Percentiles rank a stretch among this genome's conserved stretches.
These are phyloP conservation scores for Blumeriella jaapii DNA, from an alignment of 2,329 filamentous ascomycete species.

Conservation along the genomic window DNA sequence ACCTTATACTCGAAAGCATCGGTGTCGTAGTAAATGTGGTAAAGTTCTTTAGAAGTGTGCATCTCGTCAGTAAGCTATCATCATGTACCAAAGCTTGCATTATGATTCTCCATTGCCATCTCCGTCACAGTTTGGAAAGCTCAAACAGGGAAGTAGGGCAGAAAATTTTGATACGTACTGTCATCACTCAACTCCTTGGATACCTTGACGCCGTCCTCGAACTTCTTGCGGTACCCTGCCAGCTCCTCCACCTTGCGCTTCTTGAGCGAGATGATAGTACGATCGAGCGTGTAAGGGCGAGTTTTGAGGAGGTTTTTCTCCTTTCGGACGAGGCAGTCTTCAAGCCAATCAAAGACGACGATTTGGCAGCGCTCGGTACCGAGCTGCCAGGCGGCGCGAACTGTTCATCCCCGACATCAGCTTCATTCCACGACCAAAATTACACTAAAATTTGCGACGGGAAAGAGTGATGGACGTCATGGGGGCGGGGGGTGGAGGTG, in stretches of 20 bases:
- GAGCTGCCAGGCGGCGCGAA: slow-evolving; percentile 30
- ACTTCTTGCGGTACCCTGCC: slow-evolving; percentile 25
- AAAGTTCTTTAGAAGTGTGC: no score
- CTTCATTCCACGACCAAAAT: not conserved
- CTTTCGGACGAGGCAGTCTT: slow-evolving; percentile 28
- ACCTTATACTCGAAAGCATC: slow-evolving; percentile 54
- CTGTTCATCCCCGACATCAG: slow-evolving; percentile 20
- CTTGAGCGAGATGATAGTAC: slow-evolving; percentile 14
- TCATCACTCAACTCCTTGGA: slow-evolving; percentile 37
- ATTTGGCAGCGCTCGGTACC: slow-evolving; percentile 30
- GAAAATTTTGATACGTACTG: no score
- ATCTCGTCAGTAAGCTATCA: no score
- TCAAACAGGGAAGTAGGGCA: no score
- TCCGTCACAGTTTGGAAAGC: no score
- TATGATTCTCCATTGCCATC: no score
- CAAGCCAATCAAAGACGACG: slow-evolving; percentile 36
- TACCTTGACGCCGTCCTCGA: slow-evolving; percentile 24
- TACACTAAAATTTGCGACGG: no score
- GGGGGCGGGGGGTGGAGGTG: no score
- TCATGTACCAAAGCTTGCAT: no score
- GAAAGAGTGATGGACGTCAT: no score
- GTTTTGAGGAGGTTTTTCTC: slow-evolving; percentile 20
- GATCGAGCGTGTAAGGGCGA: slow-evolving; percentile 17
- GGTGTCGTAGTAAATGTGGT: slow-evolving; percentile 52
- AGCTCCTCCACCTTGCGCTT: slow-evolving; percentile 31